Base-by-base conservation (phyloP, 257 asterid genomes). In the Pogostemon cablin region DNA sequence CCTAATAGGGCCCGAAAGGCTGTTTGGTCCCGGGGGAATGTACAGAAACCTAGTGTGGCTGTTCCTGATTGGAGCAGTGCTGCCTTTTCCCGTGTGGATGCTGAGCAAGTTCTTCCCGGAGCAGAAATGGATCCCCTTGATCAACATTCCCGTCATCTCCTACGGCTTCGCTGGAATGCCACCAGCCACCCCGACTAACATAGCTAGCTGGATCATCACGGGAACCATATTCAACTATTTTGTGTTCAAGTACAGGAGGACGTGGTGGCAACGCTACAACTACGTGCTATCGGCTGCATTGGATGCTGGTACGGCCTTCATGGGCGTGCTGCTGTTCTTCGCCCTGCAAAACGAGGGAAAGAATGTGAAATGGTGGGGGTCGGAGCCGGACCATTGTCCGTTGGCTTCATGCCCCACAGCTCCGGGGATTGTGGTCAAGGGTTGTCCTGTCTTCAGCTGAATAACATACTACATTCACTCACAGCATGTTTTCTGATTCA, bases 141-240 rank as follows among this genome's bases (percentile, higher is more conserved):
- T 92, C 62, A 90, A 92, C 84, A 85, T 92, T 20, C 96, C 98
- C 0, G 96, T 92, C 49, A 92, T 92, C 40, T 80, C 96, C 0
- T 92, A 85, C 8, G 98, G 98, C 6, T 92, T 92, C 7, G 96
- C 98, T 0, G 98, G 98, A 73, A 90, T 92, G 96, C 98, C 98
- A 0, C 98, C 98, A 0, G 98, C 96, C n/a, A 90, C 98, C 1
- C 98, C 98, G 3, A 90, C 98, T 7, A 92, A 92, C 65, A 92
- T 92, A 0, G 96, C 96, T 9, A 92, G 97, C 86, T 92, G 98
- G 98, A 81, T 92, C 40, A 5, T 85, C 1, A 86, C 93, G 0
- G 98, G 98, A 6, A 82, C 86, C 5, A 78, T 92, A 48, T 92
- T 92, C 86, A 92, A 92, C 52, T 92, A 90, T 25, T 88, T 92